phyloP scores from a whole-genome alignment of 2,329 filamentous ascomycete genomes.

The Cladosporium sp. region DNA sequence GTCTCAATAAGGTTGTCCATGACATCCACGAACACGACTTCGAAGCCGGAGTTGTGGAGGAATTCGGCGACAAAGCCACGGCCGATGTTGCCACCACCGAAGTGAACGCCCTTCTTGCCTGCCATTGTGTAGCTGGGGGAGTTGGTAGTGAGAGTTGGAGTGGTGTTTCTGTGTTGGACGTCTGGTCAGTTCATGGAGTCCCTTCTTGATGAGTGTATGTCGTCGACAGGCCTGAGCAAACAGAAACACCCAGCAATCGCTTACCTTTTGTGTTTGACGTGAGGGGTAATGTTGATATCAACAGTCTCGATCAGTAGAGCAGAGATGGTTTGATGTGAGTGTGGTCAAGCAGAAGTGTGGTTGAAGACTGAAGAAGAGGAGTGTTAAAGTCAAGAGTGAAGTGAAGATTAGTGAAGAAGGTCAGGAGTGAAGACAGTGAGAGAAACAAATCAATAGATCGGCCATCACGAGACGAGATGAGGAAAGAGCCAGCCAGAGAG shows the following conservation, averaged over 20 bases:
- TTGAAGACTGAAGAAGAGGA: not conserved
- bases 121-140: slow-evolving; percentile 20
- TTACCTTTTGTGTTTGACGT: not conserved
- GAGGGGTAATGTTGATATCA: no score
- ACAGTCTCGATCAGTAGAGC: no score
- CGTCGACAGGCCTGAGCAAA: not conserved
- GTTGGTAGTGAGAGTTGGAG: not conserved
- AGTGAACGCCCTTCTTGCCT: slow-evolving; percentile 49
- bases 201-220: not conserved
- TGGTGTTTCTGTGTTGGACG: not conserved
- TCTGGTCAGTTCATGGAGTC: not conserved
- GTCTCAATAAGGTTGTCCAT: slow-evolving; percentile 74
- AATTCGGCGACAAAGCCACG: slow-evolving; percentile 80
- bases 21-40: slow-evolving; percentile 95
- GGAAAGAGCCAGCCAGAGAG: no score
- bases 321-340: not conserved
- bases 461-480: no score
- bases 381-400: slow-evolving; percentile 1
- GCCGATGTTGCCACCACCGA: slow-evolving; percentile 51
- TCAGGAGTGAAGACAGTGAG: not conserved
- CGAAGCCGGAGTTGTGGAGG: slow-evolving; percentile 89
- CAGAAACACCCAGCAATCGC: not conserved
- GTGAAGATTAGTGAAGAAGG: not conserved
- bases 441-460: no score
- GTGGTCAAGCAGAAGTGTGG: not conserved